Evolutionary conservation across 495 filamentous ascomycete species (phyloP), one percentile per base, ranked within the genome.

Genomic region (Talaromyces liani): DNA sequence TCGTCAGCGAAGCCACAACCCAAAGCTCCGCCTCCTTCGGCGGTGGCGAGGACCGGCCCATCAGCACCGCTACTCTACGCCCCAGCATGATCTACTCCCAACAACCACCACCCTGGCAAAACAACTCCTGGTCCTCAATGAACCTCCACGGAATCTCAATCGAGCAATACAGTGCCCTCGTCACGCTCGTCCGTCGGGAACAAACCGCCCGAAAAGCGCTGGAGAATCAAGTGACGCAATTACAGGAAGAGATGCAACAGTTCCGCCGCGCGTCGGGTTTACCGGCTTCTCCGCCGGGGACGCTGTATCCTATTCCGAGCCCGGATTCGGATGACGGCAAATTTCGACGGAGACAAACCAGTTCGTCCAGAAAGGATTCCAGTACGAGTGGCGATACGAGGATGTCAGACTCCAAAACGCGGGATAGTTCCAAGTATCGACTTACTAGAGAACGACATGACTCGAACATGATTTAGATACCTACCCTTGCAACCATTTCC

Each of bases 131-230:
- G 6, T 70, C 70, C 5, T 77, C 77, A 0, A 36, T 76, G 20
- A 68, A 79, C 29, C 68, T 68, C 33, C 61, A 70, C 27, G 72
- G 69, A 20, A 77, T 86, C 41, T 85, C 80, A 14, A 77, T 85
- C 51, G 81, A 84, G 60, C 81, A 86, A 59, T 85, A 85, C 66
- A 84, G 77, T 63, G 79, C 81, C 0, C 71, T 86, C 9, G 75
- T 85, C 29, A 78, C 76, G n/a, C 74, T 85, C 0, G 73, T 86
- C 20, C 80, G 83, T 7, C 77, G 81, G 31, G 84, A 86, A 62
- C 82, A 85, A 61, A 79, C 75, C 6, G 83, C 84, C 1, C 80
- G 84, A 49, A 71, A 80, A 33, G 79, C 73, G 39, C 71, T 85
- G 2, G 84, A 86, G 69, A 71, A 73, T 55, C 80, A 86, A 65